These are phyloP conservation scores for Jacaranda copaia DNA, from an alignment of 257 asterid genomes.

Conservation along the genomic window DNA sequence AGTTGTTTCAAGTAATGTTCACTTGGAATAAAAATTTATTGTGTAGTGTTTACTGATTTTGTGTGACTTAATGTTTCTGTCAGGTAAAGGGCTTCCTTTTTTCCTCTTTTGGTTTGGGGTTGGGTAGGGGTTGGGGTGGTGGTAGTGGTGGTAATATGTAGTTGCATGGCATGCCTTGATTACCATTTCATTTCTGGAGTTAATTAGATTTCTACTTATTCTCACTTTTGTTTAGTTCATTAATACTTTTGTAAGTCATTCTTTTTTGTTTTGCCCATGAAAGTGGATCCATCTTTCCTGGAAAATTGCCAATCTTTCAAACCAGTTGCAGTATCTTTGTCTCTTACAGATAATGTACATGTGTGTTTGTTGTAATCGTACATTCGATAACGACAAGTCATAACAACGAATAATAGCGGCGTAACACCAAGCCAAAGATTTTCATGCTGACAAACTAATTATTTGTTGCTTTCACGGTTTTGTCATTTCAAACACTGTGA, in stretches of 20 bases:
- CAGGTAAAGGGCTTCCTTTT: too few relatives aligned
- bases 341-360: background rate
- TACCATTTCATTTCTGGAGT: background rate
- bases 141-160: too few relatives aligned
- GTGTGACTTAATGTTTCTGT: background rate
- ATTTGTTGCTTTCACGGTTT: background rate
- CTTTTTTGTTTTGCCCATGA: background rate
- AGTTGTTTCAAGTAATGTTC: slow-evolving; percentile 4
- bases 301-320: background rate
- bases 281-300: slow-evolving; percentile 16
- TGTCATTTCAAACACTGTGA: background rate
- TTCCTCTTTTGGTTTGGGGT: too few relatives aligned
- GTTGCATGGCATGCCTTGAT: background rate
- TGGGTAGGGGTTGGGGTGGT: too few relatives aligned
- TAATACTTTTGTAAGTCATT: background rate
- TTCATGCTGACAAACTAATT: background rate
- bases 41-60: background rate
- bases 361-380: slow-evolving; percentile 12
- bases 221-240: background rate
- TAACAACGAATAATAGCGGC: background rate
- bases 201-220: too few relatives aligned
- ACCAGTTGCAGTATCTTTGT: slow-evolving; percentile 21
- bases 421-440: background rate
- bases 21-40: background rate
- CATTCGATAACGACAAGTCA: background rate